Evolutionary conservation across 768 basidiomycete species (phyloP).

Genomic region (Pisolithus marmoratus): DNA sequence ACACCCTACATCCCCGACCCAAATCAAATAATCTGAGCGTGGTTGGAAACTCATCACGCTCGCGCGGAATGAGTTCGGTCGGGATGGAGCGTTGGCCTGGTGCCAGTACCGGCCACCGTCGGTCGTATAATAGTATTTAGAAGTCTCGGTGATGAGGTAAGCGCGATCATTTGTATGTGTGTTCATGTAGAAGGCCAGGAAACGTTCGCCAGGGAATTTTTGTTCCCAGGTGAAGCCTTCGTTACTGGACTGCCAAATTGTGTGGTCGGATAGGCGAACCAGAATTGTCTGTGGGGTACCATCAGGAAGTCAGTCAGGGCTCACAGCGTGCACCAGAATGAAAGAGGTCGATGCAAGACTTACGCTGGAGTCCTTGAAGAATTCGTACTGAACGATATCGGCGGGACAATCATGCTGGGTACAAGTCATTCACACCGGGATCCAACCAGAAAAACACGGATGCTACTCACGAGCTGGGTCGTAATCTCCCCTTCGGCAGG

Average conservation of each 20-base stretch:
- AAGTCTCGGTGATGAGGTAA: slow-evolving; percentile 74
- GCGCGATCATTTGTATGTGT: slow-evolving; percentile 73
- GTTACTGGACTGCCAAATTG: slow-evolving; percentile 91
- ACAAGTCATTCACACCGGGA: slow-evolving; percentile 5
- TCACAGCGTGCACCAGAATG: background rate
- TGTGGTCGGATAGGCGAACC: slow-evolving; percentile 67
- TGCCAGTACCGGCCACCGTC: slow-evolving; percentile 76
- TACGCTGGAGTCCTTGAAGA: slow-evolving; percentile 78
- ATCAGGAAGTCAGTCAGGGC: background rate
- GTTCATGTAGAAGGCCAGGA: slow-evolving; percentile 88
- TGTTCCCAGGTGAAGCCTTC: slow-evolving; percentile 91
- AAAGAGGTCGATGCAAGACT: slow-evolving; percentile 8
- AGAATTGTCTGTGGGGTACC: slow-evolving; percentile 62
- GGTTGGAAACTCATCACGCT: slow-evolving; percentile 87
- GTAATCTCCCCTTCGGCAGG: slow-evolving; percentile 73
- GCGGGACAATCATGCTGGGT: slow-evolving; percentile 62
- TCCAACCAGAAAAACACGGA: background rate
- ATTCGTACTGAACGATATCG: slow-evolving; percentile 68
- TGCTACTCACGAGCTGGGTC: slow-evolving; percentile 59
- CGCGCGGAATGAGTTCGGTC: slow-evolving; percentile 74
- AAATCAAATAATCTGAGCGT: slow-evolving; percentile 77
- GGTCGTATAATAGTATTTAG: slow-evolving; percentile 73
- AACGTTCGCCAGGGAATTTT: slow-evolving; percentile 50
- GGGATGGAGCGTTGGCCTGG: slow-evolving; percentile 47
- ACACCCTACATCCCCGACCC: slow-evolving; percentile 78